Conservation (phyloP, 164 flowering plant species). For the Euptelea pleiosperma region DNA sequence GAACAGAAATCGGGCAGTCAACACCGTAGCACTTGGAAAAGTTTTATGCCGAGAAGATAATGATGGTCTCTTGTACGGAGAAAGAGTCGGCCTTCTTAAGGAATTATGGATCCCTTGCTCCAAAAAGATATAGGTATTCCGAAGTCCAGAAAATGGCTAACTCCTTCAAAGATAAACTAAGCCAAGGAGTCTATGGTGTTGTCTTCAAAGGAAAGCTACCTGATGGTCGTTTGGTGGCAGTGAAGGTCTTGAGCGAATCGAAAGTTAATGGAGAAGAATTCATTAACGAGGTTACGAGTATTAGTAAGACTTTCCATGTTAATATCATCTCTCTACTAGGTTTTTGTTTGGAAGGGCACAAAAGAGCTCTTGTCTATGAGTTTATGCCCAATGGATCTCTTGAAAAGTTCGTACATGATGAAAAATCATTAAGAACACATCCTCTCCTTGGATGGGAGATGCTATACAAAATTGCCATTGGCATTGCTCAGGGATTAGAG, state of each 20-base stretch:
- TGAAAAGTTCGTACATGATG: conserved; percentile 29
- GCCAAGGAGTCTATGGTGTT: conserved; percentile 45
- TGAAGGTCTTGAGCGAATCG: conserved; percentile 28
- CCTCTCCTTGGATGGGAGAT: conserved; percentile 23
- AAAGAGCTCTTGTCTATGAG: conserved; percentile 36
- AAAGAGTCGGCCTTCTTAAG: no score
- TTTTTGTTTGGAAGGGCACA: conserved; percentile 26
- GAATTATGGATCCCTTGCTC: conserved; percentile 13
- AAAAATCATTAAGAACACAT: neutral
- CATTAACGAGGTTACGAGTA: conserved; percentile 29
- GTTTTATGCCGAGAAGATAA: no score
- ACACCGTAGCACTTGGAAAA: no score
- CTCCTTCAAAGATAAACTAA: conserved; percentile 30
- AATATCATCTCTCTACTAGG: conserved; percentile 31
- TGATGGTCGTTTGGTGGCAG: conserved; percentile 30
- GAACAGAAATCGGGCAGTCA: no score
- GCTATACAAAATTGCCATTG: conserved; percentile 24
- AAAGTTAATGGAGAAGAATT: conserved; percentile 35
- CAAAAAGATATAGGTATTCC: conserved; percentile 26
- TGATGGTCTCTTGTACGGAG: no score
- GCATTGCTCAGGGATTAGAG: conserved; percentile 39
- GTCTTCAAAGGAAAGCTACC: conserved; percentile 40
- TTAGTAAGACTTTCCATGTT: conserved; percentile 32
- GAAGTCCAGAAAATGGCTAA: conserved; percentile 35
- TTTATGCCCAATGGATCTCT: conserved; percentile 41